Conservation (phyloP, 2,329 filamentous ascomycete species). For the Fusarium stilboides region DNA sequence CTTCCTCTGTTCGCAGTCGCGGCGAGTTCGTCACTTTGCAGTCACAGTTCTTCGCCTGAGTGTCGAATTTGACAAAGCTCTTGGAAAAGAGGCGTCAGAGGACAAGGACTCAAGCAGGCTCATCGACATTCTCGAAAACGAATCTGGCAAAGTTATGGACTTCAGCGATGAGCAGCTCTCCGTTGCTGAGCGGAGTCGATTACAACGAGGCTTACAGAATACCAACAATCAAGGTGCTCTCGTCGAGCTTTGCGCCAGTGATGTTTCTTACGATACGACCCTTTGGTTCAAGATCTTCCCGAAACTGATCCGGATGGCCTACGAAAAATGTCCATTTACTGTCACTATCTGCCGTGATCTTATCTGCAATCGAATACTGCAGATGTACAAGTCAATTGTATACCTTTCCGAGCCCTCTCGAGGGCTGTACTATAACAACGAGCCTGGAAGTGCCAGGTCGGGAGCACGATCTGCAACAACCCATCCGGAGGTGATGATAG, state of each 20-base stretch:
- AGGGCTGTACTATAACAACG: constrained; percentile 74
- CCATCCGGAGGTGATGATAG: constrained; percentile 88
- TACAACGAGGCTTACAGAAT: constrained; percentile 91
- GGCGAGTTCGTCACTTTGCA: constrained; percentile 88
- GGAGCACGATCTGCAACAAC: constrained; percentile 73
- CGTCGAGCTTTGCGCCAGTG: constrained; percentile 95
- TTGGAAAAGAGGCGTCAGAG: constrained; percentile 75
- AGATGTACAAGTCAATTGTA: constrained; percentile 91
- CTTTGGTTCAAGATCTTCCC: constrained; percentile 99
- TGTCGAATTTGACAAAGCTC: constrained; percentile 90
- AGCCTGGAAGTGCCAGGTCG: constrained; percentile 68
- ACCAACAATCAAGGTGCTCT: constrained; percentile 87
- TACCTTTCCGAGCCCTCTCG: constrained; percentile 81
- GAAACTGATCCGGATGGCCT: constrained; percentile 91
- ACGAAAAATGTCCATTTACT: constrained; percentile 91
- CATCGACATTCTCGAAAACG: constrained; percentile 92
- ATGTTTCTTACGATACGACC: constrained; percentile 93
- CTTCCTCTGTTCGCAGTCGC: constrained; percentile 96
- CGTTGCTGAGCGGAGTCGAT: constrained; percentile 90
- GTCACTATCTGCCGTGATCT: constrained; percentile 92
- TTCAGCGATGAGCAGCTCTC: constrained; percentile 93
- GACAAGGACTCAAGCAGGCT: constrained; percentile 80
- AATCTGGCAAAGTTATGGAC: constrained; percentile 89
- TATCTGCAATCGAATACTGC: constrained; percentile 90
- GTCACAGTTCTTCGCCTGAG: constrained; percentile 94